Percentiles rank a stretch among this genome's conserved stretches.
Conservation (phyloP, 2,329 filamentous ascomycete genomes). For the Triangularia verruculosa region DNA sequence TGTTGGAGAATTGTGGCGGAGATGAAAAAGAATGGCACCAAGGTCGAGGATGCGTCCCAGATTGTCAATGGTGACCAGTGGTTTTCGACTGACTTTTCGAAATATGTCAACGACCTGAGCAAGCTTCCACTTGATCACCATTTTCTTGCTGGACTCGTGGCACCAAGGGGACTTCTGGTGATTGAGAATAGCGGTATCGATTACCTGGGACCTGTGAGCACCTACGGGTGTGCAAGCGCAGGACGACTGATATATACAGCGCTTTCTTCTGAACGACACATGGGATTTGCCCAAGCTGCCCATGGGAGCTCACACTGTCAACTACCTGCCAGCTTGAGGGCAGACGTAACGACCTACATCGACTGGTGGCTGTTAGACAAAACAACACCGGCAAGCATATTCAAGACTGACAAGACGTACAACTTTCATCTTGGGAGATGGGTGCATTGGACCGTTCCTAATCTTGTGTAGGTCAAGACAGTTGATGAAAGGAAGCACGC, state of each 20-base stretch:
- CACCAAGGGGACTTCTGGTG: constrained; percentile 45
- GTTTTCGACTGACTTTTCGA: constrained; percentile 49
- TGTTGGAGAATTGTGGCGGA: constrained; percentile 43
- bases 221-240: constrained; percentile 39
- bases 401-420: not conserved
- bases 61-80: constrained; percentile 50
- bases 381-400: not conserved
- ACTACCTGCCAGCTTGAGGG: constrained; percentile 4
- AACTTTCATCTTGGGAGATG: not conserved
- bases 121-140: constrained; percentile 49
- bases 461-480: no score
- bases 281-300: constrained; percentile 3
- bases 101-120: constrained; percentile 45
- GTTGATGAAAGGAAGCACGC: no score
- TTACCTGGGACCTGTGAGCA: constrained; percentile 46
- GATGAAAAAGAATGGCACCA: constrained; percentile 38
- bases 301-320: constrained; percentile 17
- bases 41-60: constrained; percentile 46
- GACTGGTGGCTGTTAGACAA: not conserved
- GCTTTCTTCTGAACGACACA: not conserved
- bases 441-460: constrained; percentile 6
- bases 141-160: constrained; percentile 47
- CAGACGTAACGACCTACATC: constrained; percentile 2
- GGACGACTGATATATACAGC: constrained; percentile 3
- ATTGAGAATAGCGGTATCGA: constrained; percentile 47